Base-by-base conservation (phyloP, 164 flowering plant genomes). In the Dillenia suffruticosa region DNA sequence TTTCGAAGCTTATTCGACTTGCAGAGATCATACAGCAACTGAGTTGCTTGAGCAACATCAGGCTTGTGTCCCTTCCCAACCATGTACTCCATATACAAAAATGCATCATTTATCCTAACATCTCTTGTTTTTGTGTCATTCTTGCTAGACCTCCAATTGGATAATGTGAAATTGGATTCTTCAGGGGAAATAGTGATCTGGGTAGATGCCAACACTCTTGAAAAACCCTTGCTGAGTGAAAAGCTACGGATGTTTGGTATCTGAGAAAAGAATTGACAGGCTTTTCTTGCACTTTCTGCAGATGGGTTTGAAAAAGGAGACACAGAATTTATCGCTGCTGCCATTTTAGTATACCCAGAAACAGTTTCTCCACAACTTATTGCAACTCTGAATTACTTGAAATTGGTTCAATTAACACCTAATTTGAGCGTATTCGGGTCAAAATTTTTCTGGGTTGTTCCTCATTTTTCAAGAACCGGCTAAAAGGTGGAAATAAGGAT, bases 11-110 rank as follows among this genome's bases (percentile, higher is more conserved):
- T 86, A 62, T 78, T 80, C 10, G 69, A 57, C 63, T 84, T 91
- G 72, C 91, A 87, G 9, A 94, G 80, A 74, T 89, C 92, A 72
- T 84, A 83, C 70, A 89, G 57, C 44, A 93, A 74, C 70, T 81
- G 84, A 54, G 92, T 84, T 9, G 92, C 80, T 62, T 83, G 89
- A 66, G 45, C 53, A 2, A 74, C 71, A 68, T 93, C 89, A 68
- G 97, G 98, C 51, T 69, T 85, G 19, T 84, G 86, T 12, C 96
- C 94, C 57, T 86, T 88, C 40, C 57, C 77, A 3, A 83, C 65
- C 88, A 88, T 80, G 65, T 76, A 71, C 68, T 88, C 90, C 61
- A 90, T 59, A 44, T 79, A 81, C 46, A 74, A 22, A 63, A 80
- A 86, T 1, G 91, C 91, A 66, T 89, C 95, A 68, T 67, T 67